Evolutionary conservation across 768 basidiomycete species (phyloP), one percentile per base, ranked within the genome.

Genomic region (Rhizopogon rudus): DNA sequence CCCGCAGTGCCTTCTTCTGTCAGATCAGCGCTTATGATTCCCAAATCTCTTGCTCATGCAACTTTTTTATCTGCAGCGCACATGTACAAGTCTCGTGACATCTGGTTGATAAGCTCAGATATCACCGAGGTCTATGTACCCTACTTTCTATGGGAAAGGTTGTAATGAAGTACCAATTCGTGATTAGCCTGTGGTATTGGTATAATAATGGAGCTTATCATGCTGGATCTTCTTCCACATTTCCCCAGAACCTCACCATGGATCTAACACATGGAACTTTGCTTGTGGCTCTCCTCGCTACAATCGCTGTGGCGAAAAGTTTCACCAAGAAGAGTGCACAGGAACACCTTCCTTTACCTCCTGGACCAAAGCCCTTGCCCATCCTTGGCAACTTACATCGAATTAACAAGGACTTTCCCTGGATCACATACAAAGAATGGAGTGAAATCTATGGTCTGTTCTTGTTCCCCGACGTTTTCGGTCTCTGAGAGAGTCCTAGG

Each of bases 331-430:
- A 35, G 46, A 35, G 22, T 9, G 35, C 25, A 16, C 13, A 66
- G 16, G 8, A n/a, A 25, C 35, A 37, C 14, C 14, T 75, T 20
- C 75, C 77, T 6, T 71, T 71, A 37, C 81, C 81, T 16, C 80
- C 81, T 50, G 81, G 81, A 8, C 81, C 81, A 5, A 71, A 65
- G 31, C 71, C 73, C 6, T 63, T 72, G 14, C 79, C 78, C 8
- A 52, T 82, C 37, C 54, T 81, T 31, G 81, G 81, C 9, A 79
- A 81, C 63, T 56, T 81, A 37, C 70, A 72, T 50, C 71, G 77
- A 58, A 66, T 80, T 44, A 69, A 74, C 12, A 65, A 37, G 56
- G 49, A 56, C 2, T 61, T 64, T 35, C 67, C 67, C 39, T 71
- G 71, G 70, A 59, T 65, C 42, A 61, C 59, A 14, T 68, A 65